Percentiles rank a stretch among this genome's conserved stretches.
phyloP scores from a whole-genome alignment of 2,329 filamentous ascomycete genomes.

The Thermomyces lanuginosus region DNA sequence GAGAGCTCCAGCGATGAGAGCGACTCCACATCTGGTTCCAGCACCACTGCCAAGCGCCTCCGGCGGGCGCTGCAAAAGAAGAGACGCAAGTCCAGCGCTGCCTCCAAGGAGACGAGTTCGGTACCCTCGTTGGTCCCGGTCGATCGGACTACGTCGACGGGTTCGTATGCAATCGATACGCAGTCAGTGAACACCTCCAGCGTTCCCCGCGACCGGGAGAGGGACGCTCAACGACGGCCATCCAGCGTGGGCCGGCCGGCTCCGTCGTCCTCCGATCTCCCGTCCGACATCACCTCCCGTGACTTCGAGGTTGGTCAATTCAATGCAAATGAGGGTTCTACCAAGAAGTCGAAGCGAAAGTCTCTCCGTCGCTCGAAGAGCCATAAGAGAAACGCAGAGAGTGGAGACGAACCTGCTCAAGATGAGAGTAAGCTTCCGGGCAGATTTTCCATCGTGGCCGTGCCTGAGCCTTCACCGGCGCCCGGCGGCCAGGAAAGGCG shows the following conservation, averaged over 20 bases:
- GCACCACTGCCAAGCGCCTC: conserved; percentile 54
- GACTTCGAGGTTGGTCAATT: conserved; percentile 28
- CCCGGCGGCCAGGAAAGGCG: conserved; percentile 21
- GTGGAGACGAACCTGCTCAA: no score
- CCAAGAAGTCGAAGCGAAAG: conserved; percentile 11
- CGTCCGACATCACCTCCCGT: conserved; percentile 17
- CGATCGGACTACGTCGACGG: conserved; percentile 23
- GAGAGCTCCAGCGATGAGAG: conserved; percentile 37
- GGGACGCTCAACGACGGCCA: no score
- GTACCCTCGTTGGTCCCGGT: conserved; percentile 26
- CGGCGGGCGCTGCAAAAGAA: conserved; percentile 53
- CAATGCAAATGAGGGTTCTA: conserved; percentile 1
- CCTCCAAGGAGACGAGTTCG: conserved; percentile 44
- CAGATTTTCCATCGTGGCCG: no score
- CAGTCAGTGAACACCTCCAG: conserved; percentile 14
- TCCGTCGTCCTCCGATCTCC: conserved; percentile 6
- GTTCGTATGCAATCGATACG: conserved; percentile 9
- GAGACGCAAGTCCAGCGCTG: conserved; percentile 57
- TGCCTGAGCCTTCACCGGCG: not conserved
- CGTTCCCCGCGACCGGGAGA: no score
- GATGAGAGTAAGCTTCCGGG: no score
- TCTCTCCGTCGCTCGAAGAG: conserved; percentile 1
- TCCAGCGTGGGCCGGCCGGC: conserved; percentile 17
- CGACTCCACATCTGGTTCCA: conserved; percentile 45
- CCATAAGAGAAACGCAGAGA: conserved; percentile 1